Evolutionary conservation across 768 basidiomycete species (phyloP).

Genomic region (Leccinum longicurvipes): DNA sequence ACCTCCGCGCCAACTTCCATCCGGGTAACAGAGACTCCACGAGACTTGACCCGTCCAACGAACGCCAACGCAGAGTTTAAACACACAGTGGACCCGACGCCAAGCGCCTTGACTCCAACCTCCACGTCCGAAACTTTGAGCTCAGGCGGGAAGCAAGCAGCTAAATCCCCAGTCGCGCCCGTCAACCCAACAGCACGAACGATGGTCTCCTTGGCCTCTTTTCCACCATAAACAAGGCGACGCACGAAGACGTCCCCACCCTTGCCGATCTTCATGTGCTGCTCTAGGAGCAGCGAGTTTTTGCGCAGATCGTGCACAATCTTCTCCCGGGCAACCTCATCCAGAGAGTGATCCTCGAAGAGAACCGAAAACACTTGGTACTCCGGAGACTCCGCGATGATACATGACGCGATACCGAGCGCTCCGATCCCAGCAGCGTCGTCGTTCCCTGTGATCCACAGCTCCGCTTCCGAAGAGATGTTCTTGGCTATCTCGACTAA

Average conservation of each 20-base stretch:
- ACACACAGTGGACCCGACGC: constrained; percentile 2
- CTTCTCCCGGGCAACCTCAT: constrained; percentile 21
- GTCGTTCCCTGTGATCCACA: constrained; percentile 31
- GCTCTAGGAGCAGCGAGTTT: constrained; percentile 26
- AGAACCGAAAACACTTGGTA: constrained; percentile 28
- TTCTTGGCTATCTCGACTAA: constrained; percentile 25
- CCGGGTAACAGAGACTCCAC: constrained; percentile 4
- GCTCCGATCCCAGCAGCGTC: constrained; percentile 30
- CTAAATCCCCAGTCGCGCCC: constrained; percentile 7
- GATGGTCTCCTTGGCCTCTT: constrained; percentile 14
- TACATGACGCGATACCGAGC: constrained; percentile 27
- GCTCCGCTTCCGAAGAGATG: constrained; percentile 24
- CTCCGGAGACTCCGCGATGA: constrained; percentile 30
- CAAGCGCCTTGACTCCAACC: constrained; percentile 15
- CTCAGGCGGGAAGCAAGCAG: constrained; percentile 20
- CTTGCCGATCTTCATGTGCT: constrained; percentile 28
- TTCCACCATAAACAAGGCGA: constrained; percentile 26
- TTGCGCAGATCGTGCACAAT: constrained; percentile 24
- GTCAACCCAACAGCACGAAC: constrained; percentile 16
- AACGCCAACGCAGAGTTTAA: constrained; percentile 15
- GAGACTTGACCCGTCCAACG: constrained; percentile 19
- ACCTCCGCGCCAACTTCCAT: constrained; percentile 12
- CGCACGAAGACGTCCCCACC: constrained; percentile 28
- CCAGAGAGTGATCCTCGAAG: constrained; percentile 29
- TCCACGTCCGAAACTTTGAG: constrained; percentile 19